Base-by-base conservation (phyloP, 352 stramenopile species). In the Pythium periplocum region DNA sequence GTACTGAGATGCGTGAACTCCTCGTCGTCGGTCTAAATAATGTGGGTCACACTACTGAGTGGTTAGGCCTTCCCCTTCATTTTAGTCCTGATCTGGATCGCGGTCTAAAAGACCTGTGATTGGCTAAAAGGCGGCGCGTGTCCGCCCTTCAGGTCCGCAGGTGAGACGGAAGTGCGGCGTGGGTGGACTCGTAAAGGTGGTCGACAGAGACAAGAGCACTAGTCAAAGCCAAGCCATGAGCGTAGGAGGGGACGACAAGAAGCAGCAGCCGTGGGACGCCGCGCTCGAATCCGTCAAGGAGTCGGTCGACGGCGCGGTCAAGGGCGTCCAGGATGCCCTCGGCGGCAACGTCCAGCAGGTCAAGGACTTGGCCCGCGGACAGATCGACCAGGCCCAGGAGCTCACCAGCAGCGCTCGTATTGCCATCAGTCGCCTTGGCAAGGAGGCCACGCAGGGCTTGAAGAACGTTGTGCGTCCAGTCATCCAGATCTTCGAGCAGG, bases 401-500 rank as follows among this genome's bases (percentile, higher is more conserved):
- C 71, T 90, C 48, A 80, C 77, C 51, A 78, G 51, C 53, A 75
- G 65, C 36, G 77, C 75, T 41, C 79, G 77, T 45, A 48, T 83
- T 17, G 64, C 79, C 4, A 62, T 88, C 55, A 49, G 37, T 39
- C 60, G 72, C 46, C 37, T 67, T 26, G 48, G 67, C 39, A 53
- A 74, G 46, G 69, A 81, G 63, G 74, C 52, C 45, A 77, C 62
- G 51, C 60, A 66, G 31, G 41, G 59, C n/a, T 33, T 83, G 9
- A 69, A 73, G 65, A 64, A 56, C 52, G 49, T 67, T 17, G 64
- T 80, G 45, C 59, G 54, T n/a, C 81, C 78, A 8, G 58, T 87
- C 47, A 61, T 82, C 46, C 61, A 82, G 51, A 63, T 89, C 4
- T 91, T 86, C 58, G 66, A 87, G 53, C 71, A 81, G 57, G 78